phyloP scores from a whole-genome alignment of 2,329 filamentous ascomycete genomes.

The Cryphonectria parasitica region DNA sequence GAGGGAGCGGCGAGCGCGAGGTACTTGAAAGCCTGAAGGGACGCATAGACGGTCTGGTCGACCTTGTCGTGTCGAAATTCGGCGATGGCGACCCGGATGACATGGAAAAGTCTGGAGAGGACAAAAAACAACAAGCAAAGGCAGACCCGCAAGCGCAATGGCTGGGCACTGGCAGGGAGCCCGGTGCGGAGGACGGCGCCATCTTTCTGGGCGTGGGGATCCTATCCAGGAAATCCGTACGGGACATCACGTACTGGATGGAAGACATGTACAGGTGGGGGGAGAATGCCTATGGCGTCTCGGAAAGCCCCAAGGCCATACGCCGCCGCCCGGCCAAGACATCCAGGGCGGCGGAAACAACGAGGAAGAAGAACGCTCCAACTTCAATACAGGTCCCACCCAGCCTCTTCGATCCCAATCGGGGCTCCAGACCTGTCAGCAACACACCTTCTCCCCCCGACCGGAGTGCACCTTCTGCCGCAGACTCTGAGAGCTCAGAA shows the following conservation, averaged over 20 bases:
- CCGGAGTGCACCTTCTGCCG: slow-evolving; percentile 14
- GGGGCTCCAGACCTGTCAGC: slow-evolving; percentile 7
- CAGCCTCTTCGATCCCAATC: slow-evolving; percentile 25
- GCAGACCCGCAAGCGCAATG: slow-evolving; percentile 51
- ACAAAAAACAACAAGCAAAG: slow-evolving; percentile 33
- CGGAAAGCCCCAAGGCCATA: slow-evolving; percentile 73
- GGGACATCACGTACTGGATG: slow-evolving; percentile 81
- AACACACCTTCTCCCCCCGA: slow-evolving; percentile 8
- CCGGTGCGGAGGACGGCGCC: slow-evolving; percentile 76
- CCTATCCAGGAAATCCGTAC: slow-evolving; percentile 71
- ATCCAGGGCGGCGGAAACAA: slow-evolving; percentile 7
- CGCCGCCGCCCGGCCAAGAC: slow-evolving; percentile 54
- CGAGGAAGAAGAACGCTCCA: slow-evolving; percentile 35
- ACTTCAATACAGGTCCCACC: slow-evolving; percentile 25
- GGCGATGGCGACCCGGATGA: slow-evolving; percentile 52
- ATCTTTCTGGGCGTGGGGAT: slow-evolving; percentile 83
- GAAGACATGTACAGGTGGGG: slow-evolving; percentile 86
- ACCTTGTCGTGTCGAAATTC: slow-evolving; percentile 86
- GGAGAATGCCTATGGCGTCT: slow-evolving; percentile 81
- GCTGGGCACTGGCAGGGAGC: slow-evolving; percentile 73
- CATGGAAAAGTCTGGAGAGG: slow-evolving; percentile 34
- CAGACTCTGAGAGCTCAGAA: neutral
- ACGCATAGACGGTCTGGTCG: slow-evolving; percentile 81
- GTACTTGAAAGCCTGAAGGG: slow-evolving; percentile 87
- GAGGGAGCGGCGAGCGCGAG: slow-evolving; percentile 90